Base-by-base conservation (phyloP, 1,284 basidiomycete species). In the Cryptococcus hybrid region DNA sequence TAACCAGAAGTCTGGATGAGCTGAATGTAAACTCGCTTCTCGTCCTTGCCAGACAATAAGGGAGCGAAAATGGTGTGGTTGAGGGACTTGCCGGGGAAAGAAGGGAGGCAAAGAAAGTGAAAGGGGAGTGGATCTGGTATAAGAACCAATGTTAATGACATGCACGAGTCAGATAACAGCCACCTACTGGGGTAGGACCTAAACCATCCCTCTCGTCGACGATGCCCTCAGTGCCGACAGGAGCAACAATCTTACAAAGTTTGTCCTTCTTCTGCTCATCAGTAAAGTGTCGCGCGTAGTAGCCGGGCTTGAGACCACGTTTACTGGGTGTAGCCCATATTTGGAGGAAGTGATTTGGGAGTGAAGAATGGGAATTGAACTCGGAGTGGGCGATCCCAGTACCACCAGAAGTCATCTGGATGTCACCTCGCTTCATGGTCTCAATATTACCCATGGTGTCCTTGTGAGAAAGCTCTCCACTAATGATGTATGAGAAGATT, bases 361-460 rank as follows among this genome's bases (percentile, higher is more conserved):
- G 43, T 4, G 54, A 84, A 81, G 63, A 62, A 63, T 88, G 84
- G 70, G 90, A 88, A 60, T 91, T 92, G 78, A 92, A 82, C 68
- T 83, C 82, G 43, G 69, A 71, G 61, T 77, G 76, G 2, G 63
- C 55, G 58, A 79, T 76, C 13, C 76, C 77, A 1, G 68, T 73
- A 5, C 93, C 92, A 0, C 92, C 87, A 2, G 87, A 89, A 0
- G 92, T 96, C 80, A 95, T 86, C 77, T 97, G 93, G 43, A 97
- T 71, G 67, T 92, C 89, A 1, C 93, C 94, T 12, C 90, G 85
- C 69, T 86, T 86, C 70, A 96, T 84, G 56, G 92, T 81, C 78
- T 97, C 94, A 55, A 84, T 82, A 78, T 96, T 95, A 44, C 87
- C 87, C 87, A 96, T 90, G 3, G 85, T 88, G 78, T 97, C 92